These are phyloP conservation scores for Schrenkiella parvula DNA, from an alignment of 345 rosid species.

Conservation along the genomic window DNA sequence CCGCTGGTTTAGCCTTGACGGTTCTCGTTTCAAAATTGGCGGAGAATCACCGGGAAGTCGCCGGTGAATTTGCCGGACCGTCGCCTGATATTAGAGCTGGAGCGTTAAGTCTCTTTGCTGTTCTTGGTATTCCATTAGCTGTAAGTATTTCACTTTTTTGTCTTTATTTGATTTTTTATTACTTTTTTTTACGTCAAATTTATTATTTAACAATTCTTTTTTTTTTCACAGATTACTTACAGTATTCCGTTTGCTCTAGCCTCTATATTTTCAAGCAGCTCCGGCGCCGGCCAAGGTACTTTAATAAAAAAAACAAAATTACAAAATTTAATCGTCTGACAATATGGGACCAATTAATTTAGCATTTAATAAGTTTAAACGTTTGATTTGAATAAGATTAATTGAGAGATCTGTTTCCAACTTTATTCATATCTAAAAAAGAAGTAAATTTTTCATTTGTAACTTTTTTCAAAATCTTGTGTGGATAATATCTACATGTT, in stretches of 20 bases:
- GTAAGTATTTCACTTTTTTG: conserved; percentile 35
- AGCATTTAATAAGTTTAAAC: conserved; percentile 2
- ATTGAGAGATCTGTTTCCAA: conserved; percentile 5
- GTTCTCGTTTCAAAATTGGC: conserved; percentile 56
- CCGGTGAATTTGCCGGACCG: conserved; percentile 25
- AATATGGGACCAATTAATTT: neutral
- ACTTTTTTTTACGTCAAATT: no score
- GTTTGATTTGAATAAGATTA: conserved; percentile 4
- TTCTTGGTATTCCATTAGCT: conserved; percentile 73
- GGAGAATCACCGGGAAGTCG: conserved; percentile 30
- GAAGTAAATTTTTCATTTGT: neutral
- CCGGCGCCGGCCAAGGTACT: conserved; percentile 94
- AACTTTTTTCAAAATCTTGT: neutral
- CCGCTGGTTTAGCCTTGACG: conserved; percentile 45
- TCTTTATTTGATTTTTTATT: neutral
- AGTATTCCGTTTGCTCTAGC: conserved; percentile 88
- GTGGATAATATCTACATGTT: neutral
- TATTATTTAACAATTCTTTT: neutral
- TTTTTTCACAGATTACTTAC: conserved; percentile 52
- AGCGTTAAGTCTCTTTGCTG: conserved; percentile 55
- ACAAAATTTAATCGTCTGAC: neutral
- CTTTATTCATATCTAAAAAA: neutral
- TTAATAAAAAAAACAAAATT: no score
- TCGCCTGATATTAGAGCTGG: conserved; percentile 38
- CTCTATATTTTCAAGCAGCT: conserved; percentile 52